phyloP scores from a whole-genome alignment of 192 early-diverging fungal species.

The Coemansia sp. region DNA sequence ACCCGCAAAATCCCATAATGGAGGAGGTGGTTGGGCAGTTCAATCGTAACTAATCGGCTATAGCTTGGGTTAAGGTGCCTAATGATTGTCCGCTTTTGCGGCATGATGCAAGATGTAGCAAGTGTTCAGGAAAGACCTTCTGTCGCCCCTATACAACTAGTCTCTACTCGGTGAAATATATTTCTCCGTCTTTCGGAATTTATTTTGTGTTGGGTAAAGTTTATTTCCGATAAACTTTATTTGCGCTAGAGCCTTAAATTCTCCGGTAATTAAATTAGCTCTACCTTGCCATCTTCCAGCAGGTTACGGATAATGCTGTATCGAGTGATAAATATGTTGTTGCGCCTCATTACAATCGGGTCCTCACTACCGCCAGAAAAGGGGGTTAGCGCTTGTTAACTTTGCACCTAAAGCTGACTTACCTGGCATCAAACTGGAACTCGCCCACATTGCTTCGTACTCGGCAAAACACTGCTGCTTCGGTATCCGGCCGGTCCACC shows the following conservation, averaged over 20 bases:
- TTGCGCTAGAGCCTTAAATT: background rate
- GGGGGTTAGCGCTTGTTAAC: background rate
- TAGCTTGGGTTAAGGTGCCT: too few species aligned
- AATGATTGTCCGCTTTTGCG: too few species aligned
- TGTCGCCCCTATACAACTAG: too few species aligned
- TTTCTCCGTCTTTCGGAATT: too few species aligned
- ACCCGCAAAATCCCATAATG: too few species aligned
- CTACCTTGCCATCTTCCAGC: conserved; percentile 45
- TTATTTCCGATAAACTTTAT: conserved; percentile 3
- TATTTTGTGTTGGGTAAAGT: too few species aligned
- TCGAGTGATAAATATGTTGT: conserved; percentile 50
- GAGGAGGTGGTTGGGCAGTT: too few species aligned
- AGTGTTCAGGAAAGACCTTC: too few species aligned
- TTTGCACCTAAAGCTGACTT: conserved; percentile 1
- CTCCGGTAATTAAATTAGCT: conserved; percentile 45
- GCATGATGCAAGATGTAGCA: too few species aligned
- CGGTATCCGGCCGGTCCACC: conserved; percentile 40
- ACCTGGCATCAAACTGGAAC: conserved; percentile 50
- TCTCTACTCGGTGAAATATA: too few species aligned
- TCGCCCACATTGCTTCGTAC: conserved; percentile 43
- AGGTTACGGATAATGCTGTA: conserved; percentile 50
- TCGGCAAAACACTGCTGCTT: conserved; percentile 50
- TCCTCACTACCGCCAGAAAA: conserved; percentile 29
- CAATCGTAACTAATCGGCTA: too few species aligned
- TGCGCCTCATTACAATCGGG: conserved; percentile 47